Conservation (phyloP, 306 rosid genomes). For the Vachellia pachyceras region DNA sequence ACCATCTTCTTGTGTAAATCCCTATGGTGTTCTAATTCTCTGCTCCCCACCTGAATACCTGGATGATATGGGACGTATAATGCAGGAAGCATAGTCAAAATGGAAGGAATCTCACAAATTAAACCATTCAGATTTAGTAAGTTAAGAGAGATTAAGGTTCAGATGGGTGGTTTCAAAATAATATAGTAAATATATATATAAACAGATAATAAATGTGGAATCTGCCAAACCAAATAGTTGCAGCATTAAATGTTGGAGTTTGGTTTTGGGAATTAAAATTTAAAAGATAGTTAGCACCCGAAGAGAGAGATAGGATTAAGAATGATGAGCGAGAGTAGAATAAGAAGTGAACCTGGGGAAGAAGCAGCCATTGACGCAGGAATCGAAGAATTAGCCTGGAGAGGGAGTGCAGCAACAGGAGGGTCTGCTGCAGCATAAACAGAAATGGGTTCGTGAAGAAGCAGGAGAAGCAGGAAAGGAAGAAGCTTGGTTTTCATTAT, state of each 20-base stretch:
- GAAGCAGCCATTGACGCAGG: conserved; percentile 50
- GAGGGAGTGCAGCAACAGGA: conserved; percentile 7
- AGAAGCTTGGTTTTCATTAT: conserved; percentile 55
- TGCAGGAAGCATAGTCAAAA: conserved; percentile 18
- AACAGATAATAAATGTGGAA: neutral
- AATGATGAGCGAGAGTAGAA: neutral
- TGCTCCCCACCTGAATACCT: conserved; percentile 53
- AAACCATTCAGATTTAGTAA: neutral
- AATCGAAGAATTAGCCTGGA: conserved; percentile 46
- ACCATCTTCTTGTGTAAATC: conserved; percentile 66
- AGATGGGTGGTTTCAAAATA: conserved; percentile 15
- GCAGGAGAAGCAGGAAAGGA: conserved; percentile 29
- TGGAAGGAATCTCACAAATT: conserved; percentile 15
- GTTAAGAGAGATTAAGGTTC: neutral
- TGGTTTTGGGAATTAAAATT: conserved; percentile 38
- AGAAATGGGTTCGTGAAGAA: conserved; percentile 41
- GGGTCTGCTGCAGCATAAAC: conserved; percentile 45
- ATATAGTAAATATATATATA: neutral
- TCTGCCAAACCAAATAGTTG: neutral
- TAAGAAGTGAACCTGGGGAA: conserved; percentile 70
- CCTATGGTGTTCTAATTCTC: conserved; percentile 37
- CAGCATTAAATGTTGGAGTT: conserved; percentile 38
- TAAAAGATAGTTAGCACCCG: conserved; percentile 23
- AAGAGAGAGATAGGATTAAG: neutral
- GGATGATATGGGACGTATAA: conserved; percentile 25